Conservation (phyloP, 805 yeast species). For the Schwanniomyces yamadae region DNA sequence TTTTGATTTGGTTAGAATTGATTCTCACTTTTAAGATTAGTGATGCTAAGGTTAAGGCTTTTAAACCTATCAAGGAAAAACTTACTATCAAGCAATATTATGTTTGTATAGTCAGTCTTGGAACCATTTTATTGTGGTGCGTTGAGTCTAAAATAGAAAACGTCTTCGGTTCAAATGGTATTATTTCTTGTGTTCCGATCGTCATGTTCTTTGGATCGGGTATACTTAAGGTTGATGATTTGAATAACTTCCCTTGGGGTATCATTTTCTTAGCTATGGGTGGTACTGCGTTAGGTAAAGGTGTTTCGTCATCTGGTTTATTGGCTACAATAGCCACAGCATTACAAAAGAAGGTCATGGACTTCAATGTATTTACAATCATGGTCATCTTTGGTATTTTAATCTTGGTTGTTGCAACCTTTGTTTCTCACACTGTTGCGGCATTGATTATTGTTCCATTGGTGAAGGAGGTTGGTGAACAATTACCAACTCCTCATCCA, state of each 20-base stretch:
- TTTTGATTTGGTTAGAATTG: slow-evolving; percentile 72
- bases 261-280: slow-evolving; percentile 56
- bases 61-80: slow-evolving; percentile 45
- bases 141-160: slow-evolving; percentile 40
- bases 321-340: slow-evolving; percentile 46
- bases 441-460: slow-evolving; percentile 43
- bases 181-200: slow-evolving; percentile 48
- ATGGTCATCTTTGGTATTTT: slow-evolving; percentile 45
- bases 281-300: slow-evolving; percentile 53
- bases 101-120: slow-evolving; percentile 40
- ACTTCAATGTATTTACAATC: slow-evolving; percentile 44
- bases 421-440: slow-evolving; percentile 46
- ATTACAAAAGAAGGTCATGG: slow-evolving; percentile 40
- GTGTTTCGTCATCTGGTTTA: slow-evolving; percentile 50
- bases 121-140: slow-evolving; percentile 52
- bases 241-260: slow-evolving; percentile 55
- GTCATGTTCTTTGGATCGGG: slow-evolving; percentile 52
- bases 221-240: slow-evolving; percentile 45
- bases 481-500: slow-evolving; percentile 37
- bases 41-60: slow-evolving; percentile 48
- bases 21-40: slow-evolving; percentile 58
- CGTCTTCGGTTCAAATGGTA: slow-evolving; percentile 49
- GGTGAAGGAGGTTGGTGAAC: slow-evolving; percentile 40
- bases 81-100: slow-evolving; percentile 46
- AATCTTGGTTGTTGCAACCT: slow-evolving; percentile 41